phyloP scores from a whole-genome alignment of 139 green algal genomes.

The Klebsormidium nitens region DNA sequence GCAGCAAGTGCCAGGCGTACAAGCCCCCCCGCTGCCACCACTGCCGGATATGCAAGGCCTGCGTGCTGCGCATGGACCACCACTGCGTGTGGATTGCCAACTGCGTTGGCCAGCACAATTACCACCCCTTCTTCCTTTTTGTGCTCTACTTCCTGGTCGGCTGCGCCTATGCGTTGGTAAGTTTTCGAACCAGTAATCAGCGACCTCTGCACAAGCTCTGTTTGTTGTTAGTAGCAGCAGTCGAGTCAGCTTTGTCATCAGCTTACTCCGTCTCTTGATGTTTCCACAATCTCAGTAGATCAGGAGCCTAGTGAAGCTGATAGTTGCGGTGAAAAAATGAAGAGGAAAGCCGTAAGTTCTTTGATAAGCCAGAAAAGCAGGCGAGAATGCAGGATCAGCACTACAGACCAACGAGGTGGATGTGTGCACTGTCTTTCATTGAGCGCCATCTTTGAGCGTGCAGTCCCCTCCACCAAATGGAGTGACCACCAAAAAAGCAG shows the following conservation, averaged over 20 bases:
- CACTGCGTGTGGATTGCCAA: slow-evolving; percentile 81
- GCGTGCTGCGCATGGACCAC: slow-evolving; percentile 80
- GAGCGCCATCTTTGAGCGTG: too few species aligned
- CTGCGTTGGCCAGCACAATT: slow-evolving; percentile 86
- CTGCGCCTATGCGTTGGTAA: slow-evolving; percentile 54
- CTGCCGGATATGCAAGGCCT: slow-evolving; percentile 77
- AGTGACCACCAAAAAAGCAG: too few species aligned
- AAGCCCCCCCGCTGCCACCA: slow-evolving; percentile 84
- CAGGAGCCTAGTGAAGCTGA: too few species aligned
- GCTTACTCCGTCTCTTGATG: too few species aligned
- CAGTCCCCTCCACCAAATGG: too few species aligned
- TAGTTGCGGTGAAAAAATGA: too few species aligned
- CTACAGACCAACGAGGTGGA: too few species aligned
- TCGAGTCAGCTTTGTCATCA: not conserved
- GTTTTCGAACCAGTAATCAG: slow-evolving; percentile 43
- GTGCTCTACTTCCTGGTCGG: slow-evolving; percentile 45
- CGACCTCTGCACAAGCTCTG: not conserved
- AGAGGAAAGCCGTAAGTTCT: too few species aligned
- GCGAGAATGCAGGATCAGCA: too few species aligned
- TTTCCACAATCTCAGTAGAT: too few species aligned
- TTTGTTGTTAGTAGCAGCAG: not conserved
- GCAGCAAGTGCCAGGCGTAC: slow-evolving; percentile 71
- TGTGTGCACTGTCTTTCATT: too few species aligned
- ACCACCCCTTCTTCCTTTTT: slow-evolving; percentile 78
- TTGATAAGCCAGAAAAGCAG: too few species aligned